These are phyloP conservation scores for Exophiala viscosa DNA, from an alignment of 2,329 filamentous ascomycete species.

Conservation along the genomic window DNA sequence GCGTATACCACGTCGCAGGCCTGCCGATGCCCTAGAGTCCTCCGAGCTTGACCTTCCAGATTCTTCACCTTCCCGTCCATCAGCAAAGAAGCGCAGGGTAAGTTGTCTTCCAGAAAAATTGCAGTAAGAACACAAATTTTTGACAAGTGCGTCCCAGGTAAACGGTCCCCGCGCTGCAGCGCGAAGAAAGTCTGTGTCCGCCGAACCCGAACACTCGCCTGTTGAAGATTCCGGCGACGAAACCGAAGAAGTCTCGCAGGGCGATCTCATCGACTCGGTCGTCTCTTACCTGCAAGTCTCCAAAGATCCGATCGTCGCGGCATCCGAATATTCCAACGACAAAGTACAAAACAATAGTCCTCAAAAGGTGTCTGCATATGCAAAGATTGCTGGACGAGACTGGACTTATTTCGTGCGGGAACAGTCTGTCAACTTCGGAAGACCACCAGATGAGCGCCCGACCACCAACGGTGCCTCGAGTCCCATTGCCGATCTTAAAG, in stretches of 20 bases:
- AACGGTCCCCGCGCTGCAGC: conserved; percentile 17
- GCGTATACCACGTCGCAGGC: conserved; percentile 27
- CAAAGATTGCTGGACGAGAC: conserved; percentile 49
- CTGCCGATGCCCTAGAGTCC: conserved; percentile 21
- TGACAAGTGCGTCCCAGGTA: conserved; percentile 11
- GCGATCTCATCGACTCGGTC: conserved; percentile 47
- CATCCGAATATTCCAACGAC: conserved; percentile 44
- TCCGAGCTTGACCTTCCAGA: conserved; percentile 45
- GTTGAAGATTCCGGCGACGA: conserved; percentile 42
- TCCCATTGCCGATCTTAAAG: conserved; percentile 44
- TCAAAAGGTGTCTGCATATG: conserved; percentile 49
- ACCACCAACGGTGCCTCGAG: conserved; percentile 37
- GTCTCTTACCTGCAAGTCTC: conserved; percentile 45
- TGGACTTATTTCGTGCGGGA: conserved; percentile 52
- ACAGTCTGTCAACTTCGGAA: conserved; percentile 48
- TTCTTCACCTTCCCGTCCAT: conserved; percentile 46
- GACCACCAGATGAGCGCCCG: conserved; percentile 44
- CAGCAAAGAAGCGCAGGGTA: conserved; percentile 49
- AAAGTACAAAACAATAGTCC: conserved; percentile 37
- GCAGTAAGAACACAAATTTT: neutral
- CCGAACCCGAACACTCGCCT: conserved; percentile 39
- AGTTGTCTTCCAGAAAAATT: conserved; percentile 18
- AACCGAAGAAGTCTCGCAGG: conserved; percentile 39
- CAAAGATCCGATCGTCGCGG: conserved; percentile 43
- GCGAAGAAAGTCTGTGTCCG: conserved; percentile 25